Conservation (phyloP, 345 rosid genomes). For the Noccaea caerulescens region DNA sequence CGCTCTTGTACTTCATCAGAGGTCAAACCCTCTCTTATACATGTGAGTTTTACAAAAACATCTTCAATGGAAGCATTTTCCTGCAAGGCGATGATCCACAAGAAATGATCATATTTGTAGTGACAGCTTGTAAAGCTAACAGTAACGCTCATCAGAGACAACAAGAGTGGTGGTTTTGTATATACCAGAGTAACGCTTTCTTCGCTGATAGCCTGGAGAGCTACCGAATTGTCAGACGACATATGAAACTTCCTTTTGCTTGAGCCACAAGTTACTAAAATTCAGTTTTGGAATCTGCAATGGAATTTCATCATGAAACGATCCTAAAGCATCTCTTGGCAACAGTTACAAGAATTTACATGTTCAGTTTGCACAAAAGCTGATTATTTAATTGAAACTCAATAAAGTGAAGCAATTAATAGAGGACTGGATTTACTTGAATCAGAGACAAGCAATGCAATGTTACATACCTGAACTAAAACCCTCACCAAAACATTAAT, state of each 20-base stretch:
- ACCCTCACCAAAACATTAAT: too few species aligned
- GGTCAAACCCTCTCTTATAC: conserved; percentile 53
- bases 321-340: neutral
- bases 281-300: conserved; percentile 8
- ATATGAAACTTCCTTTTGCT: neutral
- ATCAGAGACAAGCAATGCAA: conserved; percentile 2
- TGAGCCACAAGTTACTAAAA: neutral
- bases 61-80: conserved; percentile 57
- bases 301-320: neutral
- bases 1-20: conserved; percentile 46
- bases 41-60: conserved; percentile 52
- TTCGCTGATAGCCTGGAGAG: conserved; percentile 6
- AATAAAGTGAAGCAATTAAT: neutral
- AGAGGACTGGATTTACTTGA: neutral
- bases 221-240: conserved; percentile 5
- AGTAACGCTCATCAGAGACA: neutral
- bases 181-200: conserved; percentile 4
- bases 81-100: conserved; percentile 36
- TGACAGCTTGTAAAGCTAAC: neutral
- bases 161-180: neutral
- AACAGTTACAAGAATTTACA: neutral
- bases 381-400: too few species aligned
- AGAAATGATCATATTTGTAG: neutral
- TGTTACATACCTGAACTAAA: neutral
- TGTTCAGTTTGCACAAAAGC: neutral